These are phyloP conservation scores for Berberis thunbergii DNA, from an alignment of 164 flowering plant genomes.

Conservation along the genomic window DNA sequence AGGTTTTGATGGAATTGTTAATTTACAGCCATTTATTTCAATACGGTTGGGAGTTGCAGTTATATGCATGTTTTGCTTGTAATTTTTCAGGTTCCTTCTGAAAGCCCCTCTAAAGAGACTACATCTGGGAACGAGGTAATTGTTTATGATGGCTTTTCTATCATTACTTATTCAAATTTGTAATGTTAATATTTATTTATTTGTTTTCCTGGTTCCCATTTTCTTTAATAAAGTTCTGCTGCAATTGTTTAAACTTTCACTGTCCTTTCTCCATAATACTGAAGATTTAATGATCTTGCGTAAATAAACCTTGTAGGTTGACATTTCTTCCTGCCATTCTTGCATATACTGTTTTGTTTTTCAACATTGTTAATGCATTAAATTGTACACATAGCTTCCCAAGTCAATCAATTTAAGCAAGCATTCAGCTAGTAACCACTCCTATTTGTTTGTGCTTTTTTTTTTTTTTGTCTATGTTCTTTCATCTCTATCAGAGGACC, in stretches of 20 bases:
- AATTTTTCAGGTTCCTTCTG: conserved; percentile 59
- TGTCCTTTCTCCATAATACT: no score
- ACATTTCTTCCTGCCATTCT: not conserved
- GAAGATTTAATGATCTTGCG: no score
- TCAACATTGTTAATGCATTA: not conserved
- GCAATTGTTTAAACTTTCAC: no score
- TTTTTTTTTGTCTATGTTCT: no score
- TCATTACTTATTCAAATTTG: not conserved
- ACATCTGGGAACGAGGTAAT: conserved; percentile 11
- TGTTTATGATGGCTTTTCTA: not conserved
- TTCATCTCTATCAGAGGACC: no score
- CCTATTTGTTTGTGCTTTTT: not conserved
- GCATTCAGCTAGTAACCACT: not conserved
- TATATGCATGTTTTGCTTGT: conserved; percentile 2
- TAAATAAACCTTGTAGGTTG: not conserved
- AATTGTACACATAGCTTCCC: not conserved
- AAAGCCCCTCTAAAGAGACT: conserved; percentile 30
- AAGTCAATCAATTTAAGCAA: not conserved
- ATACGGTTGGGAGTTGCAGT: not conserved
- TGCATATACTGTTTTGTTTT: no score
- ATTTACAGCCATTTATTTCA: not conserved
- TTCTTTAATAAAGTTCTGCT: no score
- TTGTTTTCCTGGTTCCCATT: no score
- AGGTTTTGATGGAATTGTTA: no score
- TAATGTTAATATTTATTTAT: no score